These are phyloP conservation scores for Arachis stenosperma DNA, from an alignment of 306 rosid species.

Conservation along the genomic window DNA sequence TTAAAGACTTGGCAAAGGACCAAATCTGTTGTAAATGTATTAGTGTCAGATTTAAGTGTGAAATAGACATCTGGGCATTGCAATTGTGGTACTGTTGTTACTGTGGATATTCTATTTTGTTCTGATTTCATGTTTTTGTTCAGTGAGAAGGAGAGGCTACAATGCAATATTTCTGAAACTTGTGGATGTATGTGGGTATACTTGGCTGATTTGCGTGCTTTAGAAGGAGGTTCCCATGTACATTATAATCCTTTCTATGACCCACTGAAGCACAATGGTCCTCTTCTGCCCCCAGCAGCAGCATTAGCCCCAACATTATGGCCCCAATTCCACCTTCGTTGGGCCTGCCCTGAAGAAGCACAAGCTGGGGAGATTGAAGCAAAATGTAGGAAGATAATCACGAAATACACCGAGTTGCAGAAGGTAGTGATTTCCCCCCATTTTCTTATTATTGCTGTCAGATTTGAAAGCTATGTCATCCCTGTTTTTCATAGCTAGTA, in stretches of 20 bases:
- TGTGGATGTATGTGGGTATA: conserved; percentile 96
- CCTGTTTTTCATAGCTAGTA: conserved; percentile 12
- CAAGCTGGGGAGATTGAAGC: conserved; percentile 80
- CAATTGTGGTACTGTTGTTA: background rate
- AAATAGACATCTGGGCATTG: conserved; percentile 21
- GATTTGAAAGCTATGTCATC: conserved; percentile 8
- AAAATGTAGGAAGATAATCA: conserved; percentile 63
- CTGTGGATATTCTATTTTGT: conserved; percentile 28
- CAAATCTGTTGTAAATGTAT: conserved; percentile 2
- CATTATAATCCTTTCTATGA: conserved; percentile 89
- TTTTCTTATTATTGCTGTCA: conserved; percentile 23
- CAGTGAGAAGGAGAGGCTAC: conserved; percentile 93
- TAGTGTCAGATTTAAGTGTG: conserved; percentile 15
- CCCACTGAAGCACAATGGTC: conserved; percentile 55
- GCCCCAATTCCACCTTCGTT: conserved; percentile 95
- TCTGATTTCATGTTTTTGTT: conserved; percentile 38
- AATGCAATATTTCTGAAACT: conserved; percentile 66
- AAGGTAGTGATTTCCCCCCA: conserved; percentile 58
- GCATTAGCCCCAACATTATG: conserved; percentile 93
- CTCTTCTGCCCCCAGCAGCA: conserved; percentile 91
- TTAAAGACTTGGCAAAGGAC: background rate
- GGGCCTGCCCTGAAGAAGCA: conserved; percentile 91
- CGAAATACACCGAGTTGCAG: conserved; percentile 64
- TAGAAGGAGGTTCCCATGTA: conserved; percentile 70
- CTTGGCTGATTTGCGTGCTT: conserved; percentile 73